Conservation (phyloP, 805 yeast species). For the Peterozyma xylosa region DNA sequence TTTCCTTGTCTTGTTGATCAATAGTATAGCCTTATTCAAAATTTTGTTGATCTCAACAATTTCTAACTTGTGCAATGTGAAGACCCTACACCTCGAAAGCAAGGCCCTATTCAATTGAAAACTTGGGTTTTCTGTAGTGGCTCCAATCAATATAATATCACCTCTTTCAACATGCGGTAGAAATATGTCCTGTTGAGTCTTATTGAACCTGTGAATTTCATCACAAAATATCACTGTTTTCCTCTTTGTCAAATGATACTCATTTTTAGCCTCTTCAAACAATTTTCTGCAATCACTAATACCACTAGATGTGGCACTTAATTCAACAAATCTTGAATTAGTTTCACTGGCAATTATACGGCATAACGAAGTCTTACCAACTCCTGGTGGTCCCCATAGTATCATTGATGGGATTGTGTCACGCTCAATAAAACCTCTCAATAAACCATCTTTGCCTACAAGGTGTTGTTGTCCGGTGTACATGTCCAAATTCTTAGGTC, state of each 20-base stretch:
- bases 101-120: constrained; percentile 77
- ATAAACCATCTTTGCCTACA: constrained; percentile 55
- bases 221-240: constrained; percentile 77
- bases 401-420: constrained; percentile 80
- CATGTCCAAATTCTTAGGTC: constrained; percentile 66
- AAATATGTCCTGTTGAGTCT: constrained; percentile 82
- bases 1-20: constrained; percentile 53
- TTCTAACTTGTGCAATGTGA: constrained; percentile 52
- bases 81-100: constrained; percentile 76
- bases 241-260: constrained; percentile 38
- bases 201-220: constrained; percentile 85
- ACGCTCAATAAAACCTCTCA: constrained; percentile 55
- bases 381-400: constrained; percentile 95
- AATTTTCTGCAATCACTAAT: constrained; percentile 58
- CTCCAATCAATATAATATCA: constrained; percentile 76
- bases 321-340: constrained; percentile 58
- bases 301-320: constrained; percentile 78
- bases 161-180: constrained; percentile 84
- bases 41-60: constrained; percentile 43
- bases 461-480: constrained; percentile 85
- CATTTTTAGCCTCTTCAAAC: constrained; percentile 40
- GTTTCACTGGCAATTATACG: constrained; percentile 49
- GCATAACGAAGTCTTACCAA: constrained; percentile 80
- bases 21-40: constrained; percentile 48
- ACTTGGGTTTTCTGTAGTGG: constrained; percentile 95